Conservation (phyloP, 2,329 filamentous ascomycete species). For the Coccinonectria pachysandricola region DNA sequence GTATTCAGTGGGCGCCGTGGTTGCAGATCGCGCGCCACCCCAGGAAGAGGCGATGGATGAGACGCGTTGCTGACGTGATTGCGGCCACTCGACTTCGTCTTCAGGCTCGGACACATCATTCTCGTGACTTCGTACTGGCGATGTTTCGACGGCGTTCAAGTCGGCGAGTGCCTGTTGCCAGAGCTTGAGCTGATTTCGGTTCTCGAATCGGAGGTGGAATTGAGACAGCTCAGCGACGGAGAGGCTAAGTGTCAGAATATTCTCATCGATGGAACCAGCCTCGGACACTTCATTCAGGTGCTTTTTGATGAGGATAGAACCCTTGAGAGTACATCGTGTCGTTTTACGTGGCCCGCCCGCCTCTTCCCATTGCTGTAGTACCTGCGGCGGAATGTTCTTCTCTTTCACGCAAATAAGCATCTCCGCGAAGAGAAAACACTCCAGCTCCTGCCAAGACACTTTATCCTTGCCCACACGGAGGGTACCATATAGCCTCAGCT, state of each 20-base stretch:
- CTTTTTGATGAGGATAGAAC: conserved; percentile 96
- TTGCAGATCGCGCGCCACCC: conserved; percentile 70
- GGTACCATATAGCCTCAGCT: conserved; percentile 78
- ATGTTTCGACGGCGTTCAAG: conserved; percentile 60
- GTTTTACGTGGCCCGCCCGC: conserved; percentile 48
- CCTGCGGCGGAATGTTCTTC: conserved; percentile 56
- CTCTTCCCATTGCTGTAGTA: conserved; percentile 56
- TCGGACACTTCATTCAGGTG: conserved; percentile 84
- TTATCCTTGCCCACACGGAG: conserved; percentile 94
- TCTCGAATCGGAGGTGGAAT: conserved; percentile 86
- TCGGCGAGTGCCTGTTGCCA: conserved; percentile 86
- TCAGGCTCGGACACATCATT: conserved; percentile 77
- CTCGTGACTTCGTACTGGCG: conserved; percentile 58
- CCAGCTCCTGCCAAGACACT: conserved; percentile 91
- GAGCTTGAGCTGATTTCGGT: conserved; percentile 70
- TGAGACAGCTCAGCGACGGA: conserved; percentile 87
- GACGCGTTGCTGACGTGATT: conserved; percentile 54
- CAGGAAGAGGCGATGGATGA: conserved; percentile 78
- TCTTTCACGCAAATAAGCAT: conserved; percentile 99
- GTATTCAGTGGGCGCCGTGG: conserved; percentile 87
- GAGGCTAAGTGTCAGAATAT: conserved; percentile 77
- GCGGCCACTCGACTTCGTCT: conserved; percentile 72
- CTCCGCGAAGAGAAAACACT: conserved; percentile 94
- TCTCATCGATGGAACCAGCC: conserved; percentile 59
- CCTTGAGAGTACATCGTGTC: conserved; percentile 81